phyloP scores from a whole-genome alignment of 805 yeast species.

The Priceomyces carsonii region DNA sequence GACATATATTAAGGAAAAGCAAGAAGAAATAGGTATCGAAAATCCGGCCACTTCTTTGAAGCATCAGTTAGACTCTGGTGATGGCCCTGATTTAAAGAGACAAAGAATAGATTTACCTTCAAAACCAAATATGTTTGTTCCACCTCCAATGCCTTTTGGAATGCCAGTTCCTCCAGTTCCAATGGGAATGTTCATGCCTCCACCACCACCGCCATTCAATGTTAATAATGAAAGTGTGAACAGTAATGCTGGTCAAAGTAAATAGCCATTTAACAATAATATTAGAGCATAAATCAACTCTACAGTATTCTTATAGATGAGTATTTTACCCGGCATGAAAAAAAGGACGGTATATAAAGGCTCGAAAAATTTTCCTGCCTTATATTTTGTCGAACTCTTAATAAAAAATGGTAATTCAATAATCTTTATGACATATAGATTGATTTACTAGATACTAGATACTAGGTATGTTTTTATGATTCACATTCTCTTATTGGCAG shows the following conservation, averaged over 20 bases:
- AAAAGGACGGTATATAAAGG: no score
- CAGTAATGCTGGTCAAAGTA: conserved; percentile 2
- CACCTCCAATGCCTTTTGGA: conserved; percentile 16
- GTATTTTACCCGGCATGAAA: conserved; percentile 2
- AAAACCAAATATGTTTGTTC: conserved; percentile 18
- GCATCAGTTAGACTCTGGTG: conserved; percentile 20
- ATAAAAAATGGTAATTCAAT: no score
- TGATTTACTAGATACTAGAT: not conserved
- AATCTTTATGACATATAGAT: not conserved
- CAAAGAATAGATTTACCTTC: conserved; percentile 20
- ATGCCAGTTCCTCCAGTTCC: conserved; percentile 18
- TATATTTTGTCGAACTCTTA: no score
- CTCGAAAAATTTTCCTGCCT: no score
- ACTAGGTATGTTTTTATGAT: no score
- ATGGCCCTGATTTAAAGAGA: conserved; percentile 24
- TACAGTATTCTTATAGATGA: no score
- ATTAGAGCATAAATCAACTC: conserved; percentile 3
- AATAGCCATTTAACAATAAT: no score
- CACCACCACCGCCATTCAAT: conserved; percentile 9
- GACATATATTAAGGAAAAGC: conserved; percentile 44
- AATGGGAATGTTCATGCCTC: conserved; percentile 24
- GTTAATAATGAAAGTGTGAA: conserved; percentile 1
- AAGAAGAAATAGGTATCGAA: conserved; percentile 33
- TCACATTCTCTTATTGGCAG: no score
- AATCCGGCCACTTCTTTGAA: conserved; percentile 26